Base-by-base conservation (phyloP, 2,329 filamentous ascomycete genomes). In the Aspergillus sp. region DNA sequence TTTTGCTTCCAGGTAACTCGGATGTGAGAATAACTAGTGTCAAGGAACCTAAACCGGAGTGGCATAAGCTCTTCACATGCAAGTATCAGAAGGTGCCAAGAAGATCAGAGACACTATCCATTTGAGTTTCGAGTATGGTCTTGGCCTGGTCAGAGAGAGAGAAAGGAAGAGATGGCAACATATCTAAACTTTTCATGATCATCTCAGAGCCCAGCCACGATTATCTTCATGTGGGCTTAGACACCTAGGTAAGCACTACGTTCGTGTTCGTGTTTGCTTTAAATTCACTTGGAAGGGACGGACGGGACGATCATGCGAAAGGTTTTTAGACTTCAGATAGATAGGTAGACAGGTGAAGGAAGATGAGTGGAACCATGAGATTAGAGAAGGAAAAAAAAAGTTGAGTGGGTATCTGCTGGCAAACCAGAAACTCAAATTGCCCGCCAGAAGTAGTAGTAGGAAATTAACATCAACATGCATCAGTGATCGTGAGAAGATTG, bases 351-450 rank as follows among this genome's bases (percentile, higher is more conserved):
- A 36, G 32, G 32, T 36, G 32, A 36, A 55, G 25, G 8, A 51
- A 39, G 49, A 19, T 54, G 55, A 38, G 41, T 43, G 25, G 52
- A 43, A 45, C 58, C 28, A 43, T 56, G 32, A 21, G 32, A 49
- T 55, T 36, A 38, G 23, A 41, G 52, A 53, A 19, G 32, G 0
- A 36, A 13, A 36, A 36, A 15, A 52, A 17, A 57, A 30, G 52
- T 54, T 38, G 57, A 48, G 36, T 65, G 73, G 73, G 73, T 76
- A 76, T 76, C 71, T 74, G 72, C 67, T 72, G 70, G 67, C 62
- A 66, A 64, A 55, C 57, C 54, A 64, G 55, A 60, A 50, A 61
- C 36, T 58, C 43, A 55, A 52, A 60, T 28, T 53, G 55, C 57
- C 64, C 58, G 62, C 65, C 70, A 71, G 62, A 65, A 60, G 65